phyloP scores from a whole-genome alignment of 257 asterid genomes.

The Avicennia marina region DNA sequence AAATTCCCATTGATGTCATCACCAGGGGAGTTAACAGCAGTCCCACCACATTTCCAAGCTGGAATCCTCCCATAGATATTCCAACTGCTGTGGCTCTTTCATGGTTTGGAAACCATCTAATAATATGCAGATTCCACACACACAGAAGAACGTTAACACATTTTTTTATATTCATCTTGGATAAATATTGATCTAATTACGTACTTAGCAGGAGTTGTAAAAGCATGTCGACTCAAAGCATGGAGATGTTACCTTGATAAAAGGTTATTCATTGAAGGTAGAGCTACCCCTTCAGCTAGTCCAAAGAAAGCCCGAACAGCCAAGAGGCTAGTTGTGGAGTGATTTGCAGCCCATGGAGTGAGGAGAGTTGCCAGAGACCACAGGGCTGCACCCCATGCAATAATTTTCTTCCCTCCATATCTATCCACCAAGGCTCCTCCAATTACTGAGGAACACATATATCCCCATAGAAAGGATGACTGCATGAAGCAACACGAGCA shows the following conservation, averaged over 20 bases:
- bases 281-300: conserved; percentile 92
- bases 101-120: conserved; percentile 85
- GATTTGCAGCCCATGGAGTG: conserved; percentile 95
- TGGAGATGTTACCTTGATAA: conserved; percentile 59
- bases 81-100: conserved; percentile 97
- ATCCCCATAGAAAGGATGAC: conserved; percentile 99
- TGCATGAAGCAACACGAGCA: conserved; percentile 26
- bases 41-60: conserved; percentile 90
- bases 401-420: conserved; percentile 79
- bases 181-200: too few species aligned
- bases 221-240: background rate
- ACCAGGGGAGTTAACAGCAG: conserved; percentile 65
- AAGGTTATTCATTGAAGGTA: conserved; percentile 90
- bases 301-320: conserved; percentile 89
- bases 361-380: conserved; percentile 95
- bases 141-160: background rate
- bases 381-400: conserved; percentile 90
- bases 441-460: conserved; percentile 78
- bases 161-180: background rate
- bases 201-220: background rate
- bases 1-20: conserved; percentile 66
- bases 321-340: conserved; percentile 77
- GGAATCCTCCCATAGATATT: conserved; percentile 96
- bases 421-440: conserved; percentile 96
- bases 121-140: background rate